A percentile compares a stretch with the other conserved stretches of the same genome.
Evolutionary conservation across 495 filamentous ascomycete genomes (phyloP).

Genomic region (Podospora bellae-mahoneyi): DNA sequence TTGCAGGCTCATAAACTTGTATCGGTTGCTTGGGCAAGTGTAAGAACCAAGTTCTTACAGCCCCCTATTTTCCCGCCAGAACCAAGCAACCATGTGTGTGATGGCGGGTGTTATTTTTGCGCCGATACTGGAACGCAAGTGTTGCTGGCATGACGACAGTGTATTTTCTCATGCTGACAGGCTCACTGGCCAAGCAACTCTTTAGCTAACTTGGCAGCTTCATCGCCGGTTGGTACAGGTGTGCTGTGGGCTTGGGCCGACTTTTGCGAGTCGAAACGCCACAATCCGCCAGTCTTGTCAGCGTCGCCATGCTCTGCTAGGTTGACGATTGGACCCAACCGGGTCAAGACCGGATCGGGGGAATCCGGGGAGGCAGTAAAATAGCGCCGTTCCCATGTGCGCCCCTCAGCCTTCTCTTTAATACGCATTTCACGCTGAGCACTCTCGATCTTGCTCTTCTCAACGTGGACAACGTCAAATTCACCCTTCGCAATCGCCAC

Average conservation of each 20-base stretch:
- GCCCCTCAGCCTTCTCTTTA: conserved; percentile 71
- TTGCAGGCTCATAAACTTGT: no score
- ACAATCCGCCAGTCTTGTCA: conserved; percentile 84
- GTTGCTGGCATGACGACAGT: background rate
- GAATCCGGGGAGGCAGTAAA: conserved; percentile 57
- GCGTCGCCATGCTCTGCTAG: conserved; percentile 57
- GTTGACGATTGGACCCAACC: conserved; percentile 56
- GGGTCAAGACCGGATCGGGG: conserved; percentile 54
- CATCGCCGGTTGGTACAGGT: conserved; percentile 37
- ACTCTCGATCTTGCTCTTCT: conserved; percentile 90
- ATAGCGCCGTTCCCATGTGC: conserved; percentile 81
- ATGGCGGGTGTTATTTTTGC: background rate
- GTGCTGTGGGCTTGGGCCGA: conserved; percentile 46
- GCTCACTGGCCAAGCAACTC: conserved; percentile 45
- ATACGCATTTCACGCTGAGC: conserved; percentile 81
- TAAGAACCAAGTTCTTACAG: no score
- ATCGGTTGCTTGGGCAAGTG: no score
- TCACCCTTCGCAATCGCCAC: conserved; percentile 73
- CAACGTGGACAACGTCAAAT: conserved; percentile 69
- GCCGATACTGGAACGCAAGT: background rate
- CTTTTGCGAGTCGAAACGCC: conserved; percentile 74
- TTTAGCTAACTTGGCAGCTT: conserved; percentile 34
- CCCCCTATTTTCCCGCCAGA: no score
- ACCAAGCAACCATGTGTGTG: background rate
- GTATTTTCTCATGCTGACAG: background rate